A percentile compares a stretch with the other conserved stretches of the same genome.
Conservation (phyloP, 2,329 filamentous ascomycete genomes). For the Pseudocercospora musae region DNA sequence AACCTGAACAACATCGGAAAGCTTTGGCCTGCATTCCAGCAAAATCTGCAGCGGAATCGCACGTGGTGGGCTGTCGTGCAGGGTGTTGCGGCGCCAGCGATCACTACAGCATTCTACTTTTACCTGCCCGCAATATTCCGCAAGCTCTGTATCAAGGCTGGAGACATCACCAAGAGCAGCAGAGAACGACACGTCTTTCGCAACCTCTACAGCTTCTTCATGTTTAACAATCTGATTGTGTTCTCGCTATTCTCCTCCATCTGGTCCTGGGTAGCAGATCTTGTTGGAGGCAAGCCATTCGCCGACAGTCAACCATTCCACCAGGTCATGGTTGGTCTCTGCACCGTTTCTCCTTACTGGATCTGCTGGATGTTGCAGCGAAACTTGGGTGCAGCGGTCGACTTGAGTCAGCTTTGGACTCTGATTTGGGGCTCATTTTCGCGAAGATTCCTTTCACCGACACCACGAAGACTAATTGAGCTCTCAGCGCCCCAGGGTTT, state of each 20-base stretch:
- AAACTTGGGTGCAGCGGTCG: slow-evolving; percentile 88
- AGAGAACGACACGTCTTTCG: slow-evolving; percentile 86
- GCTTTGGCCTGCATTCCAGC: slow-evolving; percentile 74
- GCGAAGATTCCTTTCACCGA: slow-evolving; percentile 80
- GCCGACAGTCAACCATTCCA: slow-evolving; percentile 59
- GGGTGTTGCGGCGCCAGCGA: slow-evolving; percentile 81
- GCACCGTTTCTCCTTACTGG: slow-evolving; percentile 85
- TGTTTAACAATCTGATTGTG: slow-evolving; percentile 93
- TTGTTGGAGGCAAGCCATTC: slow-evolving; percentile 56
- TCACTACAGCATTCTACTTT: slow-evolving; percentile 85
- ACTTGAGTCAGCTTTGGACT: slow-evolving; percentile 84
- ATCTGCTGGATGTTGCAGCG: slow-evolving; percentile 89
- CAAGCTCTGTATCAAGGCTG: slow-evolving; percentile 74
- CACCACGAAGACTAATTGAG: slow-evolving; percentile 86
- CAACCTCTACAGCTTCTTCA: slow-evolving; percentile 92
- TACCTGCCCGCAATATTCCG: slow-evolving; percentile 89
- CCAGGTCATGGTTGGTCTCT: slow-evolving; percentile 70
- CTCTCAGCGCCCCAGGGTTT: slow-evolving; percentile 88
- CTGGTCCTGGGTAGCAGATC: slow-evolving; percentile 61
- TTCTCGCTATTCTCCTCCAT: slow-evolving; percentile 88
- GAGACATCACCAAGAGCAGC: slow-evolving; percentile 87
- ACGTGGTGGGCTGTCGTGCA: slow-evolving; percentile 82
- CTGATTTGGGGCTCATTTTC: slow-evolving; percentile 81
- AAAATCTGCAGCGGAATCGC: slow-evolving; percentile 59
- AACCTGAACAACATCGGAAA: slow-evolving; percentile 76